Evolutionary conservation across 1,139 yeast genomes (phyloP).

Genomic region (Hanseniaspora gamundiae): DNA sequence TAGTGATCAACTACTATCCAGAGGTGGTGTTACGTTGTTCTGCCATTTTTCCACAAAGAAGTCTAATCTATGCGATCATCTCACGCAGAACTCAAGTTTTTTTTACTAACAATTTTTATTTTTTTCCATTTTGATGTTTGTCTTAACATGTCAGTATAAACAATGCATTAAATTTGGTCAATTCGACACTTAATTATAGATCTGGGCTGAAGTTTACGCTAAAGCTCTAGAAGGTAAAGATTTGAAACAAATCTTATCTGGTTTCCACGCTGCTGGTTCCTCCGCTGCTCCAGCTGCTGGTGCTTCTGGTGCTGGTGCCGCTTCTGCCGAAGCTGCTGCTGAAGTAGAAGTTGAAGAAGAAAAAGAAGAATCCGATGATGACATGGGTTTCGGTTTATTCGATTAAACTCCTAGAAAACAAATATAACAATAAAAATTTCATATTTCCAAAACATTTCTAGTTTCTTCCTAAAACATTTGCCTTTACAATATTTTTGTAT

Average conservation of each 20-base stretch:
- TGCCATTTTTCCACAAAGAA: not conserved
- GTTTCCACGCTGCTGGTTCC: constrained; percentile 62
- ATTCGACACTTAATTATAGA: constrained; percentile 23
- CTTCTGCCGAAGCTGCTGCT: constrained; percentile 52
- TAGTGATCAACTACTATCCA: too few species aligned
- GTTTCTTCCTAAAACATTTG: too few species aligned
- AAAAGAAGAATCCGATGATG: constrained; percentile 63
- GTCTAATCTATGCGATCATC: not conserved
- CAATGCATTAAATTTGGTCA: constrained; percentile 9
- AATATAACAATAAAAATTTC: constrained; percentile 2
- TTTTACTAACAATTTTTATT: constrained; percentile 7
- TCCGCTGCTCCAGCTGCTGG: constrained; percentile 48
- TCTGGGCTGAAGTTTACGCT: constrained; percentile 94
- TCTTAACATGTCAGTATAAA: not conserved
- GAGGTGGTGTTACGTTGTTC: too few species aligned
- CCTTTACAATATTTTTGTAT: too few species aligned
- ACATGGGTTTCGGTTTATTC: constrained; percentile 72
- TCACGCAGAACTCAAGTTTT: not conserved
- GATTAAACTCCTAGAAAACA: constrained; percentile 31
- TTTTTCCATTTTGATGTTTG: not conserved
- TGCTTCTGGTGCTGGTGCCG: constrained; percentile 44
- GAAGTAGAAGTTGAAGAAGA: constrained; percentile 36
- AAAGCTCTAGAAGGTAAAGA: constrained; percentile 96
- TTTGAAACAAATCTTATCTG: constrained; percentile 80
- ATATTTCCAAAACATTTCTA: too few species aligned